phyloP scores from a whole-genome alignment of 371 early-diverging fungal genomes.

The Zancudomyces culisetae region DNA sequence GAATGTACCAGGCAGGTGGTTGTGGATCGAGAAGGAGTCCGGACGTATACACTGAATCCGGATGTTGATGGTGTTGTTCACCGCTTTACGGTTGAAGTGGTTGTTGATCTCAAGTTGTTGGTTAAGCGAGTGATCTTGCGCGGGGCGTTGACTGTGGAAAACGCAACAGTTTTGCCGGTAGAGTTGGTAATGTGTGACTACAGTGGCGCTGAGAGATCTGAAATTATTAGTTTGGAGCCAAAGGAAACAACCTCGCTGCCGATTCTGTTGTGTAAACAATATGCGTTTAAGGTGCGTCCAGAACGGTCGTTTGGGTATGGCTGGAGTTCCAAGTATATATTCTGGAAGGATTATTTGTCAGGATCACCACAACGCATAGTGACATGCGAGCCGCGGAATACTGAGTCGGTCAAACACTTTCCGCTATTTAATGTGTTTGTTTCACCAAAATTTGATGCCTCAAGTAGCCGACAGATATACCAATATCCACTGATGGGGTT shows the following conservation, averaged over 20 bases:
- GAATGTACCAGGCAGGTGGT: slow-evolving; percentile 69
- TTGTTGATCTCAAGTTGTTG: slow-evolving; percentile 43
- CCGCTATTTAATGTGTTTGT: slow-evolving; percentile 17
- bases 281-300: slow-evolving; percentile 62
- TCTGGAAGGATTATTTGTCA: slow-evolving; percentile 42
- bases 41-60: slow-evolving; percentile 57
- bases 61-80: slow-evolving; percentile 56
- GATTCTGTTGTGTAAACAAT: slow-evolving; percentile 59
- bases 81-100: slow-evolving; percentile 69
- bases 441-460: slow-evolving; percentile 12
- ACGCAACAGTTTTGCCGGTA: slow-evolving; percentile 54
- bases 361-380: slow-evolving; percentile 44
- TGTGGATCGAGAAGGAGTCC: slow-evolving; percentile 73
- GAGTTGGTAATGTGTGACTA: slow-evolving; percentile 60
- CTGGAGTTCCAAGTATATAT: slow-evolving; percentile 49
- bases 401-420: not conserved
- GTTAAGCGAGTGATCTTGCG: slow-evolving; percentile 85
- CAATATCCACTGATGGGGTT: slow-evolving; percentile 69
- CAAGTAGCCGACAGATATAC: slow-evolving; percentile 12
- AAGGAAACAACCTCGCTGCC: slow-evolving; percentile 72
- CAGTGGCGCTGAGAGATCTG: slow-evolving; percentile 26
- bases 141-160: slow-evolving; percentile 61
- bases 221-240: slow-evolving; percentile 31
- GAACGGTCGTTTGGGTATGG: slow-evolving; percentile 58
- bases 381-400: slow-evolving; percentile 62